Evolutionary conservation across 257 asterid species (phyloP).

Genomic region (Eustoma russellianum): DNA sequence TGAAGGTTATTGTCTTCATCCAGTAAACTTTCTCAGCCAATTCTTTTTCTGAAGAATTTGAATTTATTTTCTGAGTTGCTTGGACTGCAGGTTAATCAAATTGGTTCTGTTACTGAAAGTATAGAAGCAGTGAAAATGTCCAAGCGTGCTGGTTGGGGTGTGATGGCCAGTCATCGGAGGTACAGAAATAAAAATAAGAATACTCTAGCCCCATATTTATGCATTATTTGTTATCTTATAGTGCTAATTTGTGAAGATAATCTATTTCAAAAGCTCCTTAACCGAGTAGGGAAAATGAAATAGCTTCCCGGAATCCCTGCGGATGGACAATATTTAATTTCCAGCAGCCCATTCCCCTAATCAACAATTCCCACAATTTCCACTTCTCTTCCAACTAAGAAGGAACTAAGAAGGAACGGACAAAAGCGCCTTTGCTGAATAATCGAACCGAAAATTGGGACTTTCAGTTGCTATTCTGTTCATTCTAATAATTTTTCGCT

Average conservation of each 20-base stretch:
- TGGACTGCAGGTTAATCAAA: slow-evolving; percentile 74
- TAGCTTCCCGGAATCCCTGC: no score
- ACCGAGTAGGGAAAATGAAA: no score
- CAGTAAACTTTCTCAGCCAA: neutral
- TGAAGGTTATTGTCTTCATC: slow-evolving; percentile 41
- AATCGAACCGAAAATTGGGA: no score
- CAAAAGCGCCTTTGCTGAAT: no score
- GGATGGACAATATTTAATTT: no score
- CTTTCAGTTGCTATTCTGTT: neutral
- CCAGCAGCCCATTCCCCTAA: no score
- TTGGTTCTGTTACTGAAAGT: slow-evolving; percentile 95
- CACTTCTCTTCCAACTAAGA: no score
- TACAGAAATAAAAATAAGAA: slow-evolving; percentile 9
- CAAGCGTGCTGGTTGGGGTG: slow-evolving; percentile 98
- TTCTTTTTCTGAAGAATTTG: neutral
- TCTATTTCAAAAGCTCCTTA: neutral
- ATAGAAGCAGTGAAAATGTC: slow-evolving; percentile 97
- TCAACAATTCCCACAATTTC: no score
- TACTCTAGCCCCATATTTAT: neutral
- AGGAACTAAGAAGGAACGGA: no score
- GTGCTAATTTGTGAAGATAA: no score
- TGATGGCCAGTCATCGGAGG: slow-evolving; percentile 99
- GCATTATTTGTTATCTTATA: neutral
- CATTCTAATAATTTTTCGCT: neutral
- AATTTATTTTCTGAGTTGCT: neutral